These are phyloP conservation scores for Coemansia sp. DNA, from an alignment of 192 early-diverging fungal species.

Conservation along the genomic window DNA sequence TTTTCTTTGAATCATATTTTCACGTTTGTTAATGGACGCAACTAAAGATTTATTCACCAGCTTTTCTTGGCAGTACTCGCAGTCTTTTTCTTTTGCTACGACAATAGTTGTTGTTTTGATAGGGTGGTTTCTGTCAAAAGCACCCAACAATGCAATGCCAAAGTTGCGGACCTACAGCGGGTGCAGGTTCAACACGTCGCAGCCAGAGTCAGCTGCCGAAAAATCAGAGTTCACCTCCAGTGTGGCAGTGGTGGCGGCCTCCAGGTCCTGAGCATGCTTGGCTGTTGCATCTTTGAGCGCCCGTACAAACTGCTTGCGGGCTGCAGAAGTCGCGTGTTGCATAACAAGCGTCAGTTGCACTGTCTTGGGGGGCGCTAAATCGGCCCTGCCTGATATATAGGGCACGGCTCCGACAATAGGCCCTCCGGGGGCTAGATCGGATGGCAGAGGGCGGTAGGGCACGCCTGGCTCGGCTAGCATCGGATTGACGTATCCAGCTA, in stretches of 20 bases:
- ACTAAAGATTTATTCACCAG: too few relatives aligned
- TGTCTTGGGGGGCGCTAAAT: slow-evolving; percentile 15
- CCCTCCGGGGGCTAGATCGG: background rate
- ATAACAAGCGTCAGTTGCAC: slow-evolving; percentile 54
- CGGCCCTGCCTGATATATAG: slow-evolving; percentile 13
- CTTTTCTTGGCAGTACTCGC: too few relatives aligned
- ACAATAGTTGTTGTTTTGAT: too few relatives aligned
- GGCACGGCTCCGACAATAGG: background rate
- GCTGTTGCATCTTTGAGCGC: slow-evolving; percentile 47
- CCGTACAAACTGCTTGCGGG: slow-evolving; percentile 54
- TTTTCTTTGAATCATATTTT: too few relatives aligned
- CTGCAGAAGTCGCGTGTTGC: slow-evolving; percentile 43
- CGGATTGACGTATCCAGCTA: slow-evolving; percentile 7
- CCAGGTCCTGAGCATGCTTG: slow-evolving; percentile 15
- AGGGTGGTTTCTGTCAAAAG: too few relatives aligned
- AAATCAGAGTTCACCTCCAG: slow-evolving; percentile 11
- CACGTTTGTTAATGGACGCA: too few relatives aligned
- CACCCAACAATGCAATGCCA: too few relatives aligned
- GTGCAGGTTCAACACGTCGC: slow-evolving; percentile 44
- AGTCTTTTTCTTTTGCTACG: too few relatives aligned
- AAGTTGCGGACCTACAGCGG: too few relatives aligned
- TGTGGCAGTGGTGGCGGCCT: slow-evolving; percentile 6
- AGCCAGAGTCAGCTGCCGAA: slow-evolving; percentile 31
- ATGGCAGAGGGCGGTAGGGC: background rate
- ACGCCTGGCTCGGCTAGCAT: slow-evolving; percentile 10